Evolutionary conservation across 1,284 basidiomycete species (phyloP), one percentile per base, ranked within the genome.

Genomic region (Ustilago loliicola): DNA sequence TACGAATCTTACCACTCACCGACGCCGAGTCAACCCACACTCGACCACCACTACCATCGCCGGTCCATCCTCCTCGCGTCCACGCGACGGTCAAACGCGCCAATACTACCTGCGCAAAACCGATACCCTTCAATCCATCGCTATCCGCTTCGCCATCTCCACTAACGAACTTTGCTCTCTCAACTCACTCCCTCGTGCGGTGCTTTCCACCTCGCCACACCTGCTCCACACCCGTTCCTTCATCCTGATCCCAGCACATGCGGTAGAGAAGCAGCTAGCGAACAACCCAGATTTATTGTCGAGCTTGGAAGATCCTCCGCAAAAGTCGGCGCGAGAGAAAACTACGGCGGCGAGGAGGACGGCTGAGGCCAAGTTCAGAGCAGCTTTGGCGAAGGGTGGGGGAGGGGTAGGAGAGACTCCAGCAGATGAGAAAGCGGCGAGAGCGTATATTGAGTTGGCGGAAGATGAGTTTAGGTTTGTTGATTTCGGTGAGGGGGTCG

Each of bases 181-280:
- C 59, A 80, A 80, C 51, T 50, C 65, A 0, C 45, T 80, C 6
- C 78, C 78, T 1, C 72, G 67, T 10, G 59, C 78, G 0, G 61
- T 72, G 2, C 65, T 75, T 15, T 74, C 64, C 11, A 69, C 70
- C 2, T 77, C 77, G 3, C 79, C 79, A 8, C 74, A 79, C 25
- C 63, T 81, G 36, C 61, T 81, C 2, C 79, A 81, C 51, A 81
- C 79, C 2, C 66, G 79, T 2, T 61, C 73, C 11, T 81, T 79
- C 67, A 65, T 81, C 40, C 71, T 81, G 3, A 55, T 81, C 19
- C 79, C 79, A 2, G 53, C 77, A 6, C 51, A 59, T 11, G 69
- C 77, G 0, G 77, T 81, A 0, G 67, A 66, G 5, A 57, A 61
- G 23, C 66, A 67, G 36, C 71, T 81, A 1, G 54, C 64, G 1